A percentile compares a stretch with the other conserved stretches of the same genome.
These are phyloP conservation scores for Colletotrichum spinosum DNA, from an alignment of 2,329 filamentous ascomycete species.

Conservation along the genomic window DNA sequence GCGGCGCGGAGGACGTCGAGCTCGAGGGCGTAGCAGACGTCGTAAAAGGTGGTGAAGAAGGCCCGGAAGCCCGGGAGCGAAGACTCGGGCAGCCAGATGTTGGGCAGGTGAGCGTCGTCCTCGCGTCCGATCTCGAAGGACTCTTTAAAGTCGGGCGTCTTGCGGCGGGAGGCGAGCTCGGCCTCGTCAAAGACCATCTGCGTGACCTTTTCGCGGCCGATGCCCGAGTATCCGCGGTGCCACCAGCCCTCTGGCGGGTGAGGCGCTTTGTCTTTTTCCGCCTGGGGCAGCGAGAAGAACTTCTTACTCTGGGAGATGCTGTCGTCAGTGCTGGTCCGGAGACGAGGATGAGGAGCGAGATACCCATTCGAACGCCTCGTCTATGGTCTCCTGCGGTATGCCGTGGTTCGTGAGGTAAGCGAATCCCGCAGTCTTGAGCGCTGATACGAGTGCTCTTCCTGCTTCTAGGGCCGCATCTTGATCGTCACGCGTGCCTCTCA, in stretches of 20 bases:
- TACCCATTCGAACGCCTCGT: slow-evolving; percentile 48
- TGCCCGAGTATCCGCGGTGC: slow-evolving; percentile 51
- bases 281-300: slow-evolving; percentile 48
- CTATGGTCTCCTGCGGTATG: slow-evolving; percentile 47
- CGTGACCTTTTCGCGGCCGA: slow-evolving; percentile 50
- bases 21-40: slow-evolving; percentile 54
- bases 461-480: too few relatives aligned
- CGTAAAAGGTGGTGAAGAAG: slow-evolving; percentile 55
- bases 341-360: neutral
- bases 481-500: slow-evolving; percentile 21
- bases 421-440: too few relatives aligned
- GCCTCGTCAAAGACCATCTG: slow-evolving; percentile 48
- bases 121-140: too few relatives aligned
- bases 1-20: slow-evolving; percentile 56
- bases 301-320: slow-evolving; percentile 39
- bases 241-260: slow-evolving; percentile 48
- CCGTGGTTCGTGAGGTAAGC: too few relatives aligned
- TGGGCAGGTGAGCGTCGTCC: too few relatives aligned
- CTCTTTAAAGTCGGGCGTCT: too few relatives aligned
- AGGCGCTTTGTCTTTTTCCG: slow-evolving; percentile 46
- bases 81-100: too few relatives aligned
- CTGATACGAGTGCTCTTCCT: too few relatives aligned
- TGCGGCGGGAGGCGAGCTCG: slow-evolving; percentile 14
- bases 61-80: slow-evolving; percentile 39
- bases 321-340: slow-evolving; percentile 36